Base-by-base conservation (phyloP, 192 early-diverging fungal species). In the Coemansia sp. region DNA sequence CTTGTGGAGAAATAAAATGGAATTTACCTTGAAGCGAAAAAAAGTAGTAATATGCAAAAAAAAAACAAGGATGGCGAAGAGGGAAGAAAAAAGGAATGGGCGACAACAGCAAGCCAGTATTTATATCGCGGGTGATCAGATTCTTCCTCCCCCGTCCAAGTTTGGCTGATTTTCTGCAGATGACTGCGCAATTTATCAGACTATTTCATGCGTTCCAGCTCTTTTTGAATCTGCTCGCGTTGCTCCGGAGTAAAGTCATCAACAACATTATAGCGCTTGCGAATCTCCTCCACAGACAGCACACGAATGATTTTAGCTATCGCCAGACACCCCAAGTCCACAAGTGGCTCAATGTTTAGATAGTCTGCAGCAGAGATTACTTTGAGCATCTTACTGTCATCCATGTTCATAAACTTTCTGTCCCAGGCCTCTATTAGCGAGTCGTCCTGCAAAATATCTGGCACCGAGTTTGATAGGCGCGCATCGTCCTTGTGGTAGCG, bases 191-290 rank as follows among this genome's bases (percentile, higher is more conserved):
- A 40, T 37, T 33, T 8, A 64, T 3, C 23, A 24, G 5, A 16
- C 59, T 79, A 82, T 51, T 83, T 79, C 53, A 74, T 72, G 74
- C 71, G 82, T 57, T 79, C 75, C 71, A 88, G 86, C 68, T 92
- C 90, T 40, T 79, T 83, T 55, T 76, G 69, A 42, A 90, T 87
- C 76, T 95, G 93, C 62, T 88, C 90, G 74, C 95, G 94, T 77
- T 98, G 93, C 63, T 94, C 94, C 5, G 90, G 92, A 9, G 93
- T 92, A 84, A 95, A 95, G 73, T 99, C 95, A 73, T 94, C 94
- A 36, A 79, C 82, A 55, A 98, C 93, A 70, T 95, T 95, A 75
- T 95, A 99, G 43, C 91, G 94, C 65, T 87, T 84, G 38, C 94
- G 86, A 59, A 97, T 96, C 71, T 94, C 86, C 43, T 95, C 92